Evolutionary conservation across 306 rosid species (phyloP).

Genomic region (Prunus persica): DNA sequence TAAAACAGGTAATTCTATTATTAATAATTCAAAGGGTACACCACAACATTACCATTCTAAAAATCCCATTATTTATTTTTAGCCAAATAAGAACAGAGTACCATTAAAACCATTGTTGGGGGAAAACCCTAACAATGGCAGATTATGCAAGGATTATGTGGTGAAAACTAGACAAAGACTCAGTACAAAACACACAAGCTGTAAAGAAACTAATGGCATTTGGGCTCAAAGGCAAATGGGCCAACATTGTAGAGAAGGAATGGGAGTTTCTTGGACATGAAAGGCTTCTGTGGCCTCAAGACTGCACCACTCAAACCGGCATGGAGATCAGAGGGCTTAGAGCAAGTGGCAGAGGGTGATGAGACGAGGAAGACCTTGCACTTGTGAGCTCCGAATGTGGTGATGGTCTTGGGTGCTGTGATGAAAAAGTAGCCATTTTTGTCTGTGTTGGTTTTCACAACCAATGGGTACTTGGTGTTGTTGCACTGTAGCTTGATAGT

Average conservation of each 20-base stretch:
- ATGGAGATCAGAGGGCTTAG: constrained; percentile 48
- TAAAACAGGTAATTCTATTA: not conserved
- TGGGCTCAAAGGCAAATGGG: constrained; percentile 77
- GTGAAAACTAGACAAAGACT: not conserved
- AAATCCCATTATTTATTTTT: not conserved
- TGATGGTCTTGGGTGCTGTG: constrained; percentile 55
- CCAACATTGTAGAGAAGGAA: constrained; percentile 65
- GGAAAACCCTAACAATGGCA: not conserved
- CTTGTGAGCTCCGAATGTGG: constrained; percentile 65
- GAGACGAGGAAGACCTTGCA: constrained; percentile 53
- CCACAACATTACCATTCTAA: not conserved
- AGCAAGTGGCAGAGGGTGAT: constrained; percentile 42
- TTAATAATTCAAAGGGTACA: no score
- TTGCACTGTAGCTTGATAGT: constrained; percentile 64
- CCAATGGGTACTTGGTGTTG: constrained; percentile 50
- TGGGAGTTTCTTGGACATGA: constrained; percentile 31
- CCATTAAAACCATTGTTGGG: not conserved
- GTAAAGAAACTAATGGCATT: constrained; percentile 28
- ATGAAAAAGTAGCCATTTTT: constrained; percentile 78
- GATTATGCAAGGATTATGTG: not conserved
- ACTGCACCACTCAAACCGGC: constrained; percentile 53
- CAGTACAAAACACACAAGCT: not conserved
- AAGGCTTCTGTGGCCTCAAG: constrained; percentile 51
- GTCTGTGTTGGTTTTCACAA: constrained; percentile 39
- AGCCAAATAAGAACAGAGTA: not conserved